phyloP scores from a whole-genome alignment of 768 basidiomycete species.

The Termitomyces sp. region DNA sequence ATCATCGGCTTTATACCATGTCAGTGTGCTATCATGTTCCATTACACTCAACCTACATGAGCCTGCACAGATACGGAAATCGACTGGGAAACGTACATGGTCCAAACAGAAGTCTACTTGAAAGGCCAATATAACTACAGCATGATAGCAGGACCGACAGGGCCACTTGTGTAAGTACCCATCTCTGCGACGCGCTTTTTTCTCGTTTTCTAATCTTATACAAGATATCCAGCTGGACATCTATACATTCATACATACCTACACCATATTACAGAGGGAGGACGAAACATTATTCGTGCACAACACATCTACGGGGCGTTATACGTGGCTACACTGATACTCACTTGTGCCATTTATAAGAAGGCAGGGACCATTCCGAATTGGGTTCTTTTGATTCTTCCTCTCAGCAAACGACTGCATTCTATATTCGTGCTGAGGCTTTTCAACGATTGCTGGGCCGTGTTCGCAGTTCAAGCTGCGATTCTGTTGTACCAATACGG shows the following conservation, averaged over 20 bases:
- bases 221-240: constrained; percentile 93
- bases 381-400: constrained; percentile 65
- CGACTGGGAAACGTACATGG: constrained; percentile 96
- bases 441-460: constrained; percentile 94
- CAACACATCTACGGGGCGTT: constrained; percentile 77
- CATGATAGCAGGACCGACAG: constrained; percentile 81
- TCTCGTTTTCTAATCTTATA: neutral
- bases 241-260: constrained; percentile 76
- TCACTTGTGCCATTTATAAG: constrained; percentile 67
- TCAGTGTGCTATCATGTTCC: constrained; percentile 31
- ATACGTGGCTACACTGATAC: constrained; percentile 60
- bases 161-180: constrained; percentile 75
- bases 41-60: constrained; percentile 1
- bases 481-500: constrained; percentile 59
- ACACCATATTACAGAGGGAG: constrained; percentile 55
- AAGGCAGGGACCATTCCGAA: constrained; percentile 59
- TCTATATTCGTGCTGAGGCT: constrained; percentile 88
- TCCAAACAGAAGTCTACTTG: constrained; percentile 73
- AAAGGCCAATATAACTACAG: constrained; percentile 82
- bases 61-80: constrained; percentile 85
- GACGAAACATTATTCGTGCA: constrained; percentile 51
- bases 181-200: neutral
- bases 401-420: constrained; percentile 89
- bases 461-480: constrained; percentile 58
- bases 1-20: constrained; percentile 82